Conservation (phyloP, 495 filamentous ascomycete genomes). For the Neurospora tetraspora region DNA sequence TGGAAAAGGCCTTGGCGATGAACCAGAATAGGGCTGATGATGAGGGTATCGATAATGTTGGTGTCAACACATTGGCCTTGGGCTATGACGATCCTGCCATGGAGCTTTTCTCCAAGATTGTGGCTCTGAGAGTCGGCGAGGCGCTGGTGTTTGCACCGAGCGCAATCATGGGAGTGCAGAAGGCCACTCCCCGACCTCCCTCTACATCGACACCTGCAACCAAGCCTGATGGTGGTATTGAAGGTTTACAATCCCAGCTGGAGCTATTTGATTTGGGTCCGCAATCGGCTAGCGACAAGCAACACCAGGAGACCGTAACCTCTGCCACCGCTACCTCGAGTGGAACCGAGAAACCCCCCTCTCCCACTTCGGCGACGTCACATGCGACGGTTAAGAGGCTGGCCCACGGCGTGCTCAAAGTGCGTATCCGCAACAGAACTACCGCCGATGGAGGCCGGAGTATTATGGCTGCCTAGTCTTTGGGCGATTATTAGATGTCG, state of each 20-base stretch:
- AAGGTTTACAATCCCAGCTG: background rate
- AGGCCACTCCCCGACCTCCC: background rate
- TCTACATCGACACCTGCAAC: background rate
- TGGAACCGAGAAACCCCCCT: background rate
- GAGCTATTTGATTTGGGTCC: background rate
- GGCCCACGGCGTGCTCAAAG: slow-evolving; percentile 38
- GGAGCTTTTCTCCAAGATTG: slow-evolving; percentile 46
- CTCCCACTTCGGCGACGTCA: background rate
- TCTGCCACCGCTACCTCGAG: background rate
- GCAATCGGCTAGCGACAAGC: background rate
- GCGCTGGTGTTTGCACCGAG: slow-evolving; percentile 57
- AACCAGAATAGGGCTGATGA: background rate
- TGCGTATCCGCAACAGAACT: slow-evolving; percentile 41
- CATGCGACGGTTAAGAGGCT: slow-evolving; percentile 25
- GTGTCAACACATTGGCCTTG: slow-evolving; percentile 3
- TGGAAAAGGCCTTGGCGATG: slow-evolving; percentile 8
- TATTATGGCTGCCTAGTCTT: slow-evolving; percentile 33
- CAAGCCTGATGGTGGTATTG: background rate
- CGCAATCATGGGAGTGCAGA: slow-evolving; percentile 37
- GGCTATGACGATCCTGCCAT: slow-evolving; percentile 17
- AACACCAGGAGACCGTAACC: background rate
- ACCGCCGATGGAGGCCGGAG: slow-evolving; percentile 50
- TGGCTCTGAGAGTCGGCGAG: slow-evolving; percentile 50
- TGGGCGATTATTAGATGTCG: background rate
- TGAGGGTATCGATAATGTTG: slow-evolving; percentile 1